phyloP scores from a whole-genome alignment of 257 asterid species.

The Mentha longifolia region DNA sequence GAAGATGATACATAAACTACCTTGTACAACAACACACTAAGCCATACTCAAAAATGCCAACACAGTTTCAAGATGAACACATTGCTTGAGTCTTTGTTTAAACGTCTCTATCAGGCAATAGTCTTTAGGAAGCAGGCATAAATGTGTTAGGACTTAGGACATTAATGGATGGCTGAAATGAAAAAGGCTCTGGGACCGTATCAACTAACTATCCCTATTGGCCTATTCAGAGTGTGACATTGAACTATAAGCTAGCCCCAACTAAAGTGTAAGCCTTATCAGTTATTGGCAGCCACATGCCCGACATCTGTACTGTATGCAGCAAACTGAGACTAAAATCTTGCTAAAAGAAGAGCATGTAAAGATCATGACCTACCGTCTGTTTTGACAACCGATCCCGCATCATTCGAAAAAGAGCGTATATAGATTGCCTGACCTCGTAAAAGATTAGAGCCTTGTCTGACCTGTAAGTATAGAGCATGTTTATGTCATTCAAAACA shows the following conservation, averaged over 20 bases:
- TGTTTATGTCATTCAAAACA: constrained; percentile 17
- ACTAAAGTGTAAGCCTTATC: not conserved
- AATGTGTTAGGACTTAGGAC: not conserved
- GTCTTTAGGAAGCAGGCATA: not conserved
- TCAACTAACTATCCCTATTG: not conserved
- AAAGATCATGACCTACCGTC: constrained; percentile 51
- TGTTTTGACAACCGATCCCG: constrained; percentile 51
- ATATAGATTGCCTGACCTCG: constrained; percentile 48
- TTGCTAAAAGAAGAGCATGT: constrained; percentile 16
- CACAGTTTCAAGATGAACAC: not conserved
- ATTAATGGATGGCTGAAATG: constrained; percentile 7
- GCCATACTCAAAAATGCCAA: constrained; percentile 10
- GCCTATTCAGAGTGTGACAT: not conserved
- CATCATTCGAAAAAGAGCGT: constrained; percentile 60
- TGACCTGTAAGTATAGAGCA: constrained; percentile 55
- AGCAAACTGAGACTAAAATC: not conserved
- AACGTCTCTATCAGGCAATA: constrained; percentile 7
- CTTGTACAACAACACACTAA: not conserved
- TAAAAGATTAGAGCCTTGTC: constrained; percentile 50
- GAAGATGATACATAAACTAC: not conserved
- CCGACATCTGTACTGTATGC: not conserved
- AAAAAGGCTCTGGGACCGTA: constrained; percentile 2
- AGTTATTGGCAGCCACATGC: constrained; percentile 2
- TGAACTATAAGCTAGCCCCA: not conserved
- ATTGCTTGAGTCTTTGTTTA: not conserved